phyloP scores from a whole-genome alignment of 1,284 basidiomycete genomes.

The Blastosporella zonata region DNA sequence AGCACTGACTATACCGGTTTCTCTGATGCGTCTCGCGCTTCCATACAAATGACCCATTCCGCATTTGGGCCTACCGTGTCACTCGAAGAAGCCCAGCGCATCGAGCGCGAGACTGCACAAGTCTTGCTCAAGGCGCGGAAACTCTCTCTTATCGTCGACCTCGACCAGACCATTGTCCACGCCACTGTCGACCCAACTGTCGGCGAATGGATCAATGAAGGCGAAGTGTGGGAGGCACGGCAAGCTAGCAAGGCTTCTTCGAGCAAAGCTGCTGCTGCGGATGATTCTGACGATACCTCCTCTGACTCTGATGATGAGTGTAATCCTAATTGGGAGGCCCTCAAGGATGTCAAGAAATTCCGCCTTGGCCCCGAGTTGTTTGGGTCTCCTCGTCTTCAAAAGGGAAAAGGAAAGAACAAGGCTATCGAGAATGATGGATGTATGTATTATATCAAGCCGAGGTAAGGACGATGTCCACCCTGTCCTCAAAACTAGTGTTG shows the following conservation, averaged over 20 bases:
- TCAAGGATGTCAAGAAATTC: slow-evolving; percentile 89
- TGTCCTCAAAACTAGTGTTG: slow-evolving; percentile 14
- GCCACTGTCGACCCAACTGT: slow-evolving; percentile 98
- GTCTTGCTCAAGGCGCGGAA: slow-evolving; percentile 76
- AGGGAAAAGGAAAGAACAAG: slow-evolving; percentile 56
- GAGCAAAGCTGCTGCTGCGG: slow-evolving; percentile 30
- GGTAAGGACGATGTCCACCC: slow-evolving; percentile 48
- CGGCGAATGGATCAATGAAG: slow-evolving; percentile 93
- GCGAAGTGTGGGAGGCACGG: slow-evolving; percentile 68
- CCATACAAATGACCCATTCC: slow-evolving; percentile 84
- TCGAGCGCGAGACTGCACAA: slow-evolving; percentile 80
- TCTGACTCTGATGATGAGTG: slow-evolving; percentile 53
- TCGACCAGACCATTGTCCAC: slow-evolving; percentile 98
- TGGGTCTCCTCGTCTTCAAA: slow-evolving; percentile 37
- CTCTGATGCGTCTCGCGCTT: slow-evolving; percentile 76
- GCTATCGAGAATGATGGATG: slow-evolving; percentile 73
- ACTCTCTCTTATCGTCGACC: slow-evolving; percentile 94
- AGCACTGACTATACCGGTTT: slow-evolving; percentile 87
- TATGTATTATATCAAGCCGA: slow-evolving; percentile 96
- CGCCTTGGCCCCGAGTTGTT: slow-evolving; percentile 80
- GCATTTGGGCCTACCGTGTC: slow-evolving; percentile 78
- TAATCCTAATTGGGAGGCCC: slow-evolving; percentile 87
- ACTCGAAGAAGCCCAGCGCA: slow-evolving; percentile 83
- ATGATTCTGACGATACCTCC: slow-evolving; percentile 38
- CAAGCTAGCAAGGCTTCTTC: slow-evolving; percentile 39